These are phyloP conservation scores for Alternaria postmessia DNA, from an alignment of 2,329 filamentous ascomycete genomes.

Conservation along the genomic window DNA sequence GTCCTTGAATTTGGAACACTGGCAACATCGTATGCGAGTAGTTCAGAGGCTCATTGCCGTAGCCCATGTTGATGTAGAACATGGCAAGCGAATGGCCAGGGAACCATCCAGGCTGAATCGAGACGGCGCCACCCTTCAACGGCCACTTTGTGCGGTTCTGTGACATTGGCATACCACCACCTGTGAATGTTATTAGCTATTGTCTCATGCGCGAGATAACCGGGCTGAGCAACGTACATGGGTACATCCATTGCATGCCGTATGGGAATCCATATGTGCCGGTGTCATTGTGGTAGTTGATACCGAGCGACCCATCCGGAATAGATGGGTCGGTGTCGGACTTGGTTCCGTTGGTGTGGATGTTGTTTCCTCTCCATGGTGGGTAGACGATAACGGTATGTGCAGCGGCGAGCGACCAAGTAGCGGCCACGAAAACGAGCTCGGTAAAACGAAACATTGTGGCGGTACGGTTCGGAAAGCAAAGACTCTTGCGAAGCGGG, in stretches of 20 bases:
- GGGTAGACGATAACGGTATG: slow-evolving; percentile 89
- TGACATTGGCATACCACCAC: slow-evolving; percentile 80
- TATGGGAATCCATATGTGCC: slow-evolving; percentile 71
- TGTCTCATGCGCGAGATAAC: not conserved
- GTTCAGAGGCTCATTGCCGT: slow-evolving; percentile 81
- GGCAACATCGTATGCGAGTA: slow-evolving; percentile 85
- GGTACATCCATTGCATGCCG: slow-evolving; percentile 95
- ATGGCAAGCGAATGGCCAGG: slow-evolving; percentile 82
- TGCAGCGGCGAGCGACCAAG: slow-evolving; percentile 62
- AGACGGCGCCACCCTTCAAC: slow-evolving; percentile 81
- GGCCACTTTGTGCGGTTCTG: slow-evolving; percentile 94
- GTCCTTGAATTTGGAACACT: slow-evolving; percentile 83
- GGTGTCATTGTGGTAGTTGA: slow-evolving; percentile 56
- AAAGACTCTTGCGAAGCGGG: slow-evolving; percentile 6
- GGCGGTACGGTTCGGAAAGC: slow-evolving; percentile 11
- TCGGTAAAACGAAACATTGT: slow-evolving; percentile 47
- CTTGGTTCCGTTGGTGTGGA: slow-evolving; percentile 74
- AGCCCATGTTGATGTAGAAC: slow-evolving; percentile 90
- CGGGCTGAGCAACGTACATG: slow-evolving; percentile 70
- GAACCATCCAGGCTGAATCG: slow-evolving; percentile 96
- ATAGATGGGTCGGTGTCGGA: slow-evolving; percentile 49
- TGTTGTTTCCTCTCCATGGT: slow-evolving; percentile 85
- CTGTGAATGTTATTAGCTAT: slow-evolving; percentile 57
- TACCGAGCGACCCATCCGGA: slow-evolving; percentile 55
- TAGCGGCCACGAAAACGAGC: slow-evolving; percentile 43